A percentile compares a stretch with the other conserved stretches of the same genome.
These are phyloP conservation scores for Deinandra increscens DNA, from an alignment of 129 eudicot species.

Conservation along the genomic window DNA sequence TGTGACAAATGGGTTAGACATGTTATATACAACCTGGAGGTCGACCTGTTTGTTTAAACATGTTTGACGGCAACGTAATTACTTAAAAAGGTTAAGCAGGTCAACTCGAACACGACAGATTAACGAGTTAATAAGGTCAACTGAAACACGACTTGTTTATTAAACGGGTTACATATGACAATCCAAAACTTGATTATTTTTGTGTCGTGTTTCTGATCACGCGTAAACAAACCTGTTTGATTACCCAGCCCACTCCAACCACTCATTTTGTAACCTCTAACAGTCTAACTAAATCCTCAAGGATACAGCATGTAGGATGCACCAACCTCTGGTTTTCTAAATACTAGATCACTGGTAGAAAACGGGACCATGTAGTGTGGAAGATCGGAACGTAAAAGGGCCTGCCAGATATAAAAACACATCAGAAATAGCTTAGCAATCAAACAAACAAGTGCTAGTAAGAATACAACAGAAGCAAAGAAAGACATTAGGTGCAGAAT, in stretches of 20 bases:
- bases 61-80: no score
- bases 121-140: no score
- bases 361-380: conserved; percentile 96
- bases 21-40: no score
- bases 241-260: neutral
- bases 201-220: no score
- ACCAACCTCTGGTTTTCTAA: conserved; percentile 85
- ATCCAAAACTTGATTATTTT: no score
- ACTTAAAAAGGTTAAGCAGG: no score
- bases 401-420: conserved; percentile 47
- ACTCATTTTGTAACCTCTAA: conserved; percentile 3
- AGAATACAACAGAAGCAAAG: neutral
- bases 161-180: no score
- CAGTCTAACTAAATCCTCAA: neutral
- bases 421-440: conserved; percentile 5
- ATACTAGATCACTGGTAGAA: conserved; percentile 57
- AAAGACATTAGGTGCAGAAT: neutral
- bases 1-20: no score
- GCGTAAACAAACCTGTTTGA: neutral
- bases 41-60: no score
- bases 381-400: conserved; percentile 86
- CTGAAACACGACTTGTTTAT: no score
- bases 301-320: conserved; percentile 4
- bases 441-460: neutral
- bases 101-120: no score